phyloP scores from a whole-genome alignment of 208 protist genomes.

The Hexamita inflata region DNA sequence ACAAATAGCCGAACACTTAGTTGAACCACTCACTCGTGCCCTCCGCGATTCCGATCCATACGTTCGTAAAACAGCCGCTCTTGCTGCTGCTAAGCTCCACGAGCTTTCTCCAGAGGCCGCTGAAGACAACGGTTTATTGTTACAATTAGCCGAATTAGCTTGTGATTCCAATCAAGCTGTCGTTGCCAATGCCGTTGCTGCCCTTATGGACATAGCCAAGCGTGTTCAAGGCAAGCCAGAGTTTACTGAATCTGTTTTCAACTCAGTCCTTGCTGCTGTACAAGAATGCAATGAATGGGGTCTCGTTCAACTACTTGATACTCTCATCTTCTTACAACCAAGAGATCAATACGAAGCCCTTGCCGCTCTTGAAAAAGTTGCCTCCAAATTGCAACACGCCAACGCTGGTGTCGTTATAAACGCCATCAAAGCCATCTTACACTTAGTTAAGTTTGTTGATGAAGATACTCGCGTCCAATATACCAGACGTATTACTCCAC shows the following conservation, averaged over 20 bases:
- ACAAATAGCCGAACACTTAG: conserved; percentile 86
- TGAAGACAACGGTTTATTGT: conserved; percentile 61
- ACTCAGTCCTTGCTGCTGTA: conserved; percentile 29
- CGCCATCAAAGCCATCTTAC: conserved; percentile 12
- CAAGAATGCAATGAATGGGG: conserved; percentile 63
- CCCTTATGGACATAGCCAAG: conserved; percentile 71
- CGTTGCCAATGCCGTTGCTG: conserved; percentile 74
- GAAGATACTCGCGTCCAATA: neutral
- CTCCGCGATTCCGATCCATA: conserved; percentile 83
- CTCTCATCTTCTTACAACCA: conserved; percentile 62
- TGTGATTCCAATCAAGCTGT: conserved; percentile 80
- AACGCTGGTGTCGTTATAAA: conserved; percentile 77
- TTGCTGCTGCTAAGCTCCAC: conserved; percentile 86
- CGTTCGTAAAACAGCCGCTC: conserved; percentile 84
- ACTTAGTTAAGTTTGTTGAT: neutral
- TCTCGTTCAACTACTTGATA: conserved; percentile 87
- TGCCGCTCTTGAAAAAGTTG: conserved; percentile 72
- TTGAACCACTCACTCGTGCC: conserved; percentile 67
- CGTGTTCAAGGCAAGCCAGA: neutral
- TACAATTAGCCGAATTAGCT: conserved; percentile 57
- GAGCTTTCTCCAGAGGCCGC: conserved; percentile 67
- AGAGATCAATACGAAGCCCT: conserved; percentile 54
- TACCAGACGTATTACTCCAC: neutral
- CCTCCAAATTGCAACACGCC: conserved; percentile 76
- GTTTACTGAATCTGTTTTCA: conserved; percentile 37